phyloP scores from a whole-genome alignment of 495 filamentous ascomycete species.

The Evernia prunastri region DNA sequence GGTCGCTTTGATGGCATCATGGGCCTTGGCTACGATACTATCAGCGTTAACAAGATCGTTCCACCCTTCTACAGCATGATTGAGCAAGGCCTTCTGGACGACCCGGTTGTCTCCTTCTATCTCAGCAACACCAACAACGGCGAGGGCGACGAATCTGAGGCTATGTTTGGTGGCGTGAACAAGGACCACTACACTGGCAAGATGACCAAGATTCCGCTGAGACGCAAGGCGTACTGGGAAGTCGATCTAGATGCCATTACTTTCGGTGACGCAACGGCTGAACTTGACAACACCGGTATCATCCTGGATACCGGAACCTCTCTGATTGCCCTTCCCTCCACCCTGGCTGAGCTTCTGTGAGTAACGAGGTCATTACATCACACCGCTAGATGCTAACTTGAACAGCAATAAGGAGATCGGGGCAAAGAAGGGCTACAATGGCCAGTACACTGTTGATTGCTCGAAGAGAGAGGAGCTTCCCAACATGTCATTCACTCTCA shows the following conservation, averaged over 20 bases:
- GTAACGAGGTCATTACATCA: constrained; percentile 22
- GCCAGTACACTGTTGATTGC: constrained; percentile 93
- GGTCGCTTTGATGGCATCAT: constrained; percentile 97
- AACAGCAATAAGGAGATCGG: constrained; percentile 86
- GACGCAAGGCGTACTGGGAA: constrained; percentile 99
- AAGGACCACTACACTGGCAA: constrained; percentile 81
- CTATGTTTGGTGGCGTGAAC: constrained; percentile 87
- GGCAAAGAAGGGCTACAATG: constrained; percentile 91
- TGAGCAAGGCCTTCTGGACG: constrained; percentile 80
- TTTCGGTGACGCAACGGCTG: constrained; percentile 74
- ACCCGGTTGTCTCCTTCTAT: constrained; percentile 95
- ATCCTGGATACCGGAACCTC: constrained; percentile 99
- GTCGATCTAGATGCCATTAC: constrained; percentile 89
- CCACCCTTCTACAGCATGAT: constrained; percentile 97
- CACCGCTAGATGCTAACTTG: constrained; percentile 26
- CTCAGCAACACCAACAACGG: constrained; percentile 66
- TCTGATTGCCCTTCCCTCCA: constrained; percentile 87
- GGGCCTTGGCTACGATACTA: constrained; percentile 87
- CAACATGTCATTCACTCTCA: constrained; percentile 81
- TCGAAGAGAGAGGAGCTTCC: constrained; percentile 71
- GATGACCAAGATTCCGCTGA: constrained; percentile 84
- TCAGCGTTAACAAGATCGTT: constrained; percentile 90
- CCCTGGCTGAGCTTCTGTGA: constrained; percentile 86
- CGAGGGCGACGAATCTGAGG: constrained; percentile 73
- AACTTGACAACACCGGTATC: constrained; percentile 87